Evolutionary conservation across 2,329 filamentous ascomycete species (phyloP).

Genomic region (Aspergillus puulaauensis): DNA sequence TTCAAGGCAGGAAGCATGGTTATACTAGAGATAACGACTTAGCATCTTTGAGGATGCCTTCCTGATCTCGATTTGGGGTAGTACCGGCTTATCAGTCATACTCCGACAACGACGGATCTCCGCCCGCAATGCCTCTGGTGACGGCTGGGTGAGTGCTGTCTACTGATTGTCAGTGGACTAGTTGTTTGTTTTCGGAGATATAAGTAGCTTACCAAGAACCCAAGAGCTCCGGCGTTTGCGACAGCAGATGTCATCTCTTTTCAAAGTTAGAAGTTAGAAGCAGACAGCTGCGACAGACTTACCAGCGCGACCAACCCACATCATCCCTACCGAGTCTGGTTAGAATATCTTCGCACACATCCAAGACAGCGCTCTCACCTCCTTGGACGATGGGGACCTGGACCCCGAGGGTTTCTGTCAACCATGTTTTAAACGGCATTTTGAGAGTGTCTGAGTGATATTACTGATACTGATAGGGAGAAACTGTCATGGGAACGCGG

Average conservation of each 20-base stretch:
- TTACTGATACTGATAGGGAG: no score
- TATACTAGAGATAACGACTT: constrained; percentile 1
- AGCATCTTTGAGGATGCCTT: background rate
- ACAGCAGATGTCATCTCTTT: constrained; percentile 8
- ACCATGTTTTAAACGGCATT: constrained; percentile 12
- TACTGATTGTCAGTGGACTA: background rate
- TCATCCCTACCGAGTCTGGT: constrained; percentile 2
- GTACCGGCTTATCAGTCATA: constrained; percentile 8
- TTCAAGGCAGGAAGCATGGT: constrained; percentile 10
- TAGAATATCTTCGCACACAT: background rate
- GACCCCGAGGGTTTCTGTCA: constrained; percentile 10
- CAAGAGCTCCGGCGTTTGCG: constrained; percentile 6
- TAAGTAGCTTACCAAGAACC: constrained; percentile 3
- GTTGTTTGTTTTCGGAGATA: background rate
- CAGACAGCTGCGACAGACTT: background rate
- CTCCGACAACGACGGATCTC: constrained; percentile 6
- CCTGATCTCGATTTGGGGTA: background rate
- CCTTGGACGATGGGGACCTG: constrained; percentile 12
- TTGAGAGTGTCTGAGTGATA: background rate
- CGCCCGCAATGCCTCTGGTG: constrained; percentile 4
- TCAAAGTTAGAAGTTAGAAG: background rate
- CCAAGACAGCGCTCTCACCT: background rate
- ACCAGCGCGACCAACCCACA: constrained; percentile 10
- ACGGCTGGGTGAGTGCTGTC: constrained; percentile 5
- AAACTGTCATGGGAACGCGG: no score